Evolutionary conservation across 441 rosid genomes (phyloP), one percentile per base, ranked within the genome.

Genomic region (Euphorbia celastroides): DNA sequence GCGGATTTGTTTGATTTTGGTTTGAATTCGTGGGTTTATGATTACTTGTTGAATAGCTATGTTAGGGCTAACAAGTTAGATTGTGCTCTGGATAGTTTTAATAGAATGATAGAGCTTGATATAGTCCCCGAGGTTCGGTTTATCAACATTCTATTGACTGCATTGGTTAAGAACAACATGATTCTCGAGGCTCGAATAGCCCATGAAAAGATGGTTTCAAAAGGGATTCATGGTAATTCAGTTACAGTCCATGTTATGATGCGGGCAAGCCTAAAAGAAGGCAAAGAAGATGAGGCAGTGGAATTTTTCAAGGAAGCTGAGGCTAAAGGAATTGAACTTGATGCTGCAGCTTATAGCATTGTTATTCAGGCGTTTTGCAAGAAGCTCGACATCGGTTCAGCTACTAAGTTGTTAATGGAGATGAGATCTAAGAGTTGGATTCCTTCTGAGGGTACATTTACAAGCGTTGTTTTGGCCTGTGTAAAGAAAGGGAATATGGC

Each of bases 11-110:
- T 80, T 44, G 71, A 57, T 41, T 80, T 84, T 61, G 72, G 74
- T 58, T 22, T 59, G 5, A 75, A 74, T 60, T 68, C 78, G 0
- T 61, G 77, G 74, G 77, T 72, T 72, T 84, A 78, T 34, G 73
- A 75, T 72, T 85, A 79, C 79, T 72, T 88, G 76, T 74, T 90
- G 78, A 74, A 70, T 71, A 82, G 84, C 63, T 86, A 79, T 75
- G 67, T 79, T 19, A 66, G 69, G 65, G 85, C 76, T 41, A 70
- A 64, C 7, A 77, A 75, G 71, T 55, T 76, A 2, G 57, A 80
- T 4, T 67, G 68, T 64, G 91, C 87, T 52, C 20, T 81, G 3
- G 83, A 68, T 44, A 84, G 87, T 51, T 81, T 78, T 63, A 7
- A 61, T 62, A 59, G 71, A 17, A 75, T 88, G 86, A 52, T 83